Conservation (phyloP, 2,329 filamentous ascomycete genomes). For the Fusarium palustre region DNA sequence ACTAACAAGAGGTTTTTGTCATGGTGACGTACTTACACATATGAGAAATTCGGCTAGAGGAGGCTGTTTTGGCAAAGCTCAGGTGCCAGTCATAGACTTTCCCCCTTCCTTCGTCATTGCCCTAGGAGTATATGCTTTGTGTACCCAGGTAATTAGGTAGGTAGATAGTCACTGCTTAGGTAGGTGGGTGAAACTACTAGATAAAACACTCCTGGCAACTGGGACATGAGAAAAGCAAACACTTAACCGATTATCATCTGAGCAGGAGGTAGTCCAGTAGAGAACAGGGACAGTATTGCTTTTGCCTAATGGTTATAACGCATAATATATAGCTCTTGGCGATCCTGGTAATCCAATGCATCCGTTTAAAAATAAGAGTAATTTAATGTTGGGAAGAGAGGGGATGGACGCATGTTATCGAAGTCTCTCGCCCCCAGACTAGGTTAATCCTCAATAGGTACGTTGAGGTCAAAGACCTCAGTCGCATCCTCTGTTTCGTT, state of each 20-base stretch:
- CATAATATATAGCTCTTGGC: neutral
- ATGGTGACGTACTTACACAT: neutral
- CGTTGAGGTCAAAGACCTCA: neutral
- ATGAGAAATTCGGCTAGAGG: neutral
- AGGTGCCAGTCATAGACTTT: neutral
- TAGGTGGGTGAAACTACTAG: no score
- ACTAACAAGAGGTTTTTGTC: neutral
- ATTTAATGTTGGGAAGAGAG: neutral
- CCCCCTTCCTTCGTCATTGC: neutral
- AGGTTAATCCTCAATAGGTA: neutral
- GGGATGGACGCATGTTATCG: neutral
- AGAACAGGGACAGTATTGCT: neutral
- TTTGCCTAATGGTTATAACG: neutral
- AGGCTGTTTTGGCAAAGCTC: neutral
- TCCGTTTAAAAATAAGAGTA: neutral
- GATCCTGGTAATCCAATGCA: neutral
- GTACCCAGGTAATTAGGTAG: no score
- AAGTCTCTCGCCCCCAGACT: neutral
- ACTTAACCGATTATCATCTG: neutral
- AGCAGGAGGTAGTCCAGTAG: neutral
- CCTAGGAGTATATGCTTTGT: neutral
- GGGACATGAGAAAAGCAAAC: neutral
- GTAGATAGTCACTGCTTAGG: neutral
- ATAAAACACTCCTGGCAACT: neutral
- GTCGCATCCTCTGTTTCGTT: neutral